Evolutionary conservation across 2,329 filamentous ascomycete genomes (phyloP).

Genomic region (Colletotrichum falcatum): DNA sequence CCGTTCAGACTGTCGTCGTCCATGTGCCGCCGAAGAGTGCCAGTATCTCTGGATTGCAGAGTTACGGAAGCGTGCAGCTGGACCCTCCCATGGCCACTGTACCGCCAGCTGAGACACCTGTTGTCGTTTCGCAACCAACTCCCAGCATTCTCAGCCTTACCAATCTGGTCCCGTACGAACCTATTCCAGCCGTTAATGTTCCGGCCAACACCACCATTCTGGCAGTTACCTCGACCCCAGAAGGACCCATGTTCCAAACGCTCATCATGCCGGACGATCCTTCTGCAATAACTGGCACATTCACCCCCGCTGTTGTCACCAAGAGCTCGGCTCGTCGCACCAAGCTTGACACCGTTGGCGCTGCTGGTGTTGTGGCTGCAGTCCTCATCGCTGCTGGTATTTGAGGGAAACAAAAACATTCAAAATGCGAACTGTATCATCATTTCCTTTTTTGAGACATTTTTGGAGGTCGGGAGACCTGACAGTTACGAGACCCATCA

Average conservation of each 20-base stretch:
- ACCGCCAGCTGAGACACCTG: not conserved
- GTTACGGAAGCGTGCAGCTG: conserved; percentile 14
- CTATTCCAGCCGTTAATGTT: not conserved
- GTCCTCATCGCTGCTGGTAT: conserved; percentile 16
- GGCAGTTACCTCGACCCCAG: conserved; percentile 5
- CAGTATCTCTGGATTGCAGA: conserved; percentile 4
- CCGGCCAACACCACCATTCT: conserved; percentile 16
- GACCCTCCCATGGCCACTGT: conserved; percentile 15
- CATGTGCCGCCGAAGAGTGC: conserved; percentile 19
- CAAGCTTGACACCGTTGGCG: not conserved
- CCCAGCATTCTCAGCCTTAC: not conserved
- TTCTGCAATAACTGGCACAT: conserved; percentile 2
- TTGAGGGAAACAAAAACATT: not conserved
- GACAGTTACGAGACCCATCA: not conserved
- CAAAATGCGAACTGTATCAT: not conserved
- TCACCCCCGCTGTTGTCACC: conserved; percentile 27
- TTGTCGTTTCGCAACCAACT: not conserved
- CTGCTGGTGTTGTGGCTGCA: not conserved
- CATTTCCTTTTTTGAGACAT: conserved; percentile 28
- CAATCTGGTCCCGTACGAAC: conserved; percentile 20
- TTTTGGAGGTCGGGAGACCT: conserved; percentile 28
- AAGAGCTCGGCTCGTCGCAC: conserved; percentile 20
- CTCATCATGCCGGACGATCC: conserved; percentile 24
- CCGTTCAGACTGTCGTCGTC: conserved; percentile 30
- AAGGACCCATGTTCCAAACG: conserved; percentile 30